phyloP scores from a whole-genome alignment of 2,329 filamentous ascomycete species.

The Alternaria sp. region DNA sequence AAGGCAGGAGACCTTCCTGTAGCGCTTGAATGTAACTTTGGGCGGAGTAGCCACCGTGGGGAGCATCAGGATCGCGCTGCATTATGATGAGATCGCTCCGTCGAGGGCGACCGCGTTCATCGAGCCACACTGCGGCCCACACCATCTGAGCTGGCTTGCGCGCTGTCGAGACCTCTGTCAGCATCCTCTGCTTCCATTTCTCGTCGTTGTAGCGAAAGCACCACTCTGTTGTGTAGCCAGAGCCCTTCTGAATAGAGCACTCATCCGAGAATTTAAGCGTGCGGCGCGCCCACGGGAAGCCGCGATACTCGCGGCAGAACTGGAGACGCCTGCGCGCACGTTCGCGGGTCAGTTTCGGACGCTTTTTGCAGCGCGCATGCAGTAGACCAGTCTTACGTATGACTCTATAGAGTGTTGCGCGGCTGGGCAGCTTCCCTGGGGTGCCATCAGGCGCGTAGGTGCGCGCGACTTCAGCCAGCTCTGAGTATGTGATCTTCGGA shows the following conservation, averaged over 20 bases:
- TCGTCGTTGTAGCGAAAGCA: constrained; percentile 23
- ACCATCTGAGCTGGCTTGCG: constrained; percentile 4
- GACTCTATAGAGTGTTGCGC: constrained; percentile 8
- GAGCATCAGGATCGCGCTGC: neutral
- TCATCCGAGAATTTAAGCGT: constrained; percentile 23
- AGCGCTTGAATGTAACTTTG: constrained; percentile 22
- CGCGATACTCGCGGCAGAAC: constrained; percentile 3
- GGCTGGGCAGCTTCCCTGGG: constrained; percentile 1
- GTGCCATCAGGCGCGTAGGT: constrained; percentile 8
- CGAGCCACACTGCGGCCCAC: neutral
- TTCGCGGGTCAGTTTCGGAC: constrained; percentile 7
- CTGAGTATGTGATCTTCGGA: constrained; percentile 18
- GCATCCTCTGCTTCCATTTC: constrained; percentile 28
- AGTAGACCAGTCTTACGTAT: constrained; percentile 6
- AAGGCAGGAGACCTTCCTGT: constrained; percentile 15
- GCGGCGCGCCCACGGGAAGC: neutral
- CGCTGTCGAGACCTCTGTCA: constrained; percentile 17
- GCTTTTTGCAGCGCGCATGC: constrained; percentile 6
- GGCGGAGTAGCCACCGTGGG: neutral
- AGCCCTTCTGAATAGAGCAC: constrained; percentile 27
- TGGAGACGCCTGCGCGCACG: neutral
- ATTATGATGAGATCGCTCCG: neutral
- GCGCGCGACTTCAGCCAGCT: constrained; percentile 8
- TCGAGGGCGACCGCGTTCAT: neutral
- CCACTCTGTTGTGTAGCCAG: constrained; percentile 13